Evolutionary conservation across 139 green algal genomes (phyloP).

Genomic region (Chlamydomonas asymmetrica): DNA sequence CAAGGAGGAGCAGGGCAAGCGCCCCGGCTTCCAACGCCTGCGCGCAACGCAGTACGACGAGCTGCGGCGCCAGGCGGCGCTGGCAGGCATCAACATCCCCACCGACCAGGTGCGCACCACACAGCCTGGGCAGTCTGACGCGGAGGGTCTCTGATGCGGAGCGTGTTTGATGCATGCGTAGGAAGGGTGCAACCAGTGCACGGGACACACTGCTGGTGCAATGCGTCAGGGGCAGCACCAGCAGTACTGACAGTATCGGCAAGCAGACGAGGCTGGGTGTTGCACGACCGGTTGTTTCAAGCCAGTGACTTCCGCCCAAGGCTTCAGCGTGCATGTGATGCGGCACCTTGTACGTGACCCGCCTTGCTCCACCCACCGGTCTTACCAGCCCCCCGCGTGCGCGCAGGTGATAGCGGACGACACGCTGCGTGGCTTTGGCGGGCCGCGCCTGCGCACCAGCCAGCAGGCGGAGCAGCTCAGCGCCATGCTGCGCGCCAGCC

Average conservation of each 20-base stretch:
- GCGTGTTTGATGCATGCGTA: neutral
- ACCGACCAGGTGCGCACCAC: slow-evolving; percentile 35
- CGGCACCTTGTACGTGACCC: neutral
- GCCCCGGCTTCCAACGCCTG: slow-evolving; percentile 56
- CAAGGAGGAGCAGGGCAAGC: slow-evolving; percentile 37
- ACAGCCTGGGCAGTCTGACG: neutral
- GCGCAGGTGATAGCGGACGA: slow-evolving; percentile 47
- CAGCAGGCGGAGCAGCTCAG: no score
- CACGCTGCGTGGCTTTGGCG: slow-evolving; percentile 41
- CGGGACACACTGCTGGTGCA: no score
- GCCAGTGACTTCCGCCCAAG: no score
- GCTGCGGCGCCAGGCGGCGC: slow-evolving; percentile 47
- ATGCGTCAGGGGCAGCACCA: no score
- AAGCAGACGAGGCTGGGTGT: no score
- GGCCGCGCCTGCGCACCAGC: slow-evolving; percentile 16
- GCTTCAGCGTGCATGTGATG: no score
- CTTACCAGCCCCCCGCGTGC: neutral
- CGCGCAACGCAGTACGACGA: slow-evolving; percentile 59
- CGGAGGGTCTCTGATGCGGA: neutral
- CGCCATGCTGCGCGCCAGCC: no score
- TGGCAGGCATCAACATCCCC: slow-evolving; percentile 22
- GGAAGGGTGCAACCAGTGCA: neutral
- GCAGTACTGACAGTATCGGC: no score
- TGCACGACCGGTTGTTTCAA: no score
- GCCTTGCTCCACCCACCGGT: neutral